A percentile compares a stretch with the other conserved stretches of the same genome.
Evolutionary conservation across 148 eudicot species (phyloP).

Genomic region (Cornus florida): DNA sequence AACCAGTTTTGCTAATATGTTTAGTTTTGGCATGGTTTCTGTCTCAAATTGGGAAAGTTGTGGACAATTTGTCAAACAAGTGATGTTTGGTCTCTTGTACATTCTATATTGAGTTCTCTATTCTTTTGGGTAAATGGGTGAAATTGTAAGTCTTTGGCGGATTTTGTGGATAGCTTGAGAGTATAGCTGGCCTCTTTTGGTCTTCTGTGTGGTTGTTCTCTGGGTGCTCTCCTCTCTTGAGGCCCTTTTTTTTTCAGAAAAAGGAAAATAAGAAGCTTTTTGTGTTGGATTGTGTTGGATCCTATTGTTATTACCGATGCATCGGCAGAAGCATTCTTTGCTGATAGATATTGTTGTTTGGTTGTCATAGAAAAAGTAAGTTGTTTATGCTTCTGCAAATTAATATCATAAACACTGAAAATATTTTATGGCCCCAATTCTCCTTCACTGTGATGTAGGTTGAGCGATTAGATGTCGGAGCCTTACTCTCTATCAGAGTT

Average conservation of each 20-base stretch:
- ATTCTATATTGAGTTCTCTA: no score
- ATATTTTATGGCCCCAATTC: neutral
- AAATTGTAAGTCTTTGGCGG: no score
- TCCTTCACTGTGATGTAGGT: constrained; percentile 30
- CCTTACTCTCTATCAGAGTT: constrained; percentile 46
- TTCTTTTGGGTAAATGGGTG: no score
- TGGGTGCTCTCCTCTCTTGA: neutral
- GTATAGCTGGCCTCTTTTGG: no score
- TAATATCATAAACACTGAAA: neutral
- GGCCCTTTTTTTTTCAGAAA: no score
- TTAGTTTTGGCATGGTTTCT: no score
- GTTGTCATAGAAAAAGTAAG: constrained; percentile 51
- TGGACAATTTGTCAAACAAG: no score
- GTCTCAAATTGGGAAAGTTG: no score
- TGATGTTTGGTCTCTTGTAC: no score
- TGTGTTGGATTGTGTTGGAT: constrained; percentile 55
- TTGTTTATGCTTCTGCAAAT: neutral
- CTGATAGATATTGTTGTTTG: constrained; percentile 54
- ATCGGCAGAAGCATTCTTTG: constrained; percentile 44
- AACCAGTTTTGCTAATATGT: no score
- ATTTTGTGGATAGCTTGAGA: no score
- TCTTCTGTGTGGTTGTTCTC: neutral
- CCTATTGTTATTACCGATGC: constrained; percentile 31
- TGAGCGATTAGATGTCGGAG: constrained; percentile 47
- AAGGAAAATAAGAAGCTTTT: no score